These are phyloP conservation scores for Neurospora sp. DNA, from an alignment of 495 filamentous ascomycete genomes.

Conservation along the genomic window DNA sequence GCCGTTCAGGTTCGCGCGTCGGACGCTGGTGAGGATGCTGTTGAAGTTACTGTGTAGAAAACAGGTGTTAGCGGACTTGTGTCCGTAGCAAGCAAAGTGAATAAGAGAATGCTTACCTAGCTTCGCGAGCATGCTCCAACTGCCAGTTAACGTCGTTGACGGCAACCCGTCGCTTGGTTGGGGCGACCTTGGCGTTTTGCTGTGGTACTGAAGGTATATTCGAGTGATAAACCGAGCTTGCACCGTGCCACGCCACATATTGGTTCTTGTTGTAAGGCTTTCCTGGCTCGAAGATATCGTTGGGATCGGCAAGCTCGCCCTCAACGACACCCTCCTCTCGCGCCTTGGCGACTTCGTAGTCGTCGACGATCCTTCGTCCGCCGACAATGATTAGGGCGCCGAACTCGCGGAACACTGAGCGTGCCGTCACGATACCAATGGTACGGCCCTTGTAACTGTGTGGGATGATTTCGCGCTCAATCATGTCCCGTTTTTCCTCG, in stretches of 20 bases:
- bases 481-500: conserved; percentile 85
- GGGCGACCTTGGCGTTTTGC: conserved; percentile 59
- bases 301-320: conserved; percentile 82
- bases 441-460: conserved; percentile 97
- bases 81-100: not conserved
- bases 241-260: conserved; percentile 97
- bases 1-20: conserved; percentile 59
- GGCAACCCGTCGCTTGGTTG: conserved; percentile 64
- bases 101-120: conserved; percentile 50
- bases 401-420: conserved; percentile 95
- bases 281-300: conserved; percentile 62
- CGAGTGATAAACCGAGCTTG: conserved; percentile 88
- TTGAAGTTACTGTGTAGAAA: conserved; percentile 64
- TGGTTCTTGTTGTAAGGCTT: conserved; percentile 87
- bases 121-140: conserved; percentile 82
- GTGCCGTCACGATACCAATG: conserved; percentile 92
- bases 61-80: conserved; percentile 7
- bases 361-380: conserved; percentile 73
- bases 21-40: conserved; percentile 48
- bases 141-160: conserved; percentile 99
- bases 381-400: conserved; percentile 89
- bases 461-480: conserved; percentile 86
- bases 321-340: conserved; percentile 73
- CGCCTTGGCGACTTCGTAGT: conserved; percentile 76
- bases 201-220: conserved; percentile 65